Evolutionary conservation across 2,329 filamentous ascomycete genomes (phyloP).

Genomic region (Rutstroemia sydowiana): DNA sequence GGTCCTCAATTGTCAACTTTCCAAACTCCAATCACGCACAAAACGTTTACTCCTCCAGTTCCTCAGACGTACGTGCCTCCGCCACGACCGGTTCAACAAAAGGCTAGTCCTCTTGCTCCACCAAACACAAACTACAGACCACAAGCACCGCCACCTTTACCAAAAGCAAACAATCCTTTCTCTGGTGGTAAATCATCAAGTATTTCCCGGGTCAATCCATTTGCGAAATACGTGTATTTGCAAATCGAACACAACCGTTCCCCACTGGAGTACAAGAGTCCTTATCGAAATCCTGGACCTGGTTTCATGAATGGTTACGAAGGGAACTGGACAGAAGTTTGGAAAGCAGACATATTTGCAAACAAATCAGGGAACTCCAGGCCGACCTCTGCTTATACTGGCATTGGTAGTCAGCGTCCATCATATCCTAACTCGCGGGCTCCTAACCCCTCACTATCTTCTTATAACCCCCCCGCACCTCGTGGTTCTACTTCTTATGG

Average conservation of each 20-base stretch:
- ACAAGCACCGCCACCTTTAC: constrained; percentile 8
- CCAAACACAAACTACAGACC: constrained; percentile 16
- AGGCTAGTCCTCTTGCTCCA: constrained; percentile 11
- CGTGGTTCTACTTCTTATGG: not conserved
- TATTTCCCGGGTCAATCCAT: constrained; percentile 19
- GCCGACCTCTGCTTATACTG: constrained; percentile 8
- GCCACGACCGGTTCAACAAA: constrained; percentile 1
- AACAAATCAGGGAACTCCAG: constrained; percentile 14
- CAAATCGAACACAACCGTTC: constrained; percentile 54
- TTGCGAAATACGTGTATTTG: constrained; percentile 42
- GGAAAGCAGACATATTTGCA: constrained; percentile 25
- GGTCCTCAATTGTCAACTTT: not conserved
- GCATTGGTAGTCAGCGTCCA: not conserved
- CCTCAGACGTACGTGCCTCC: constrained; percentile 5
- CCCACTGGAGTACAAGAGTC: constrained; percentile 49
- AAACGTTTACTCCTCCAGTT: not conserved
- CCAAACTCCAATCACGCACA: not conserved
- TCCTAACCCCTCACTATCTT: not conserved
- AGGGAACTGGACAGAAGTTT: too few species aligned
- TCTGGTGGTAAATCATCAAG: constrained; percentile 8
- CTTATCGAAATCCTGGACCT: constrained; percentile 44
- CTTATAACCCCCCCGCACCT: not conserved
- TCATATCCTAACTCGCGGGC: not conserved
- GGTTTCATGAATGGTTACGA: constrained; percentile 57
- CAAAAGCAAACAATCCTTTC: constrained; percentile 23